Evolutionary conservation across 2,329 filamentous ascomycete species (phyloP).

Genomic region (Curvularia spicifera): DNA sequence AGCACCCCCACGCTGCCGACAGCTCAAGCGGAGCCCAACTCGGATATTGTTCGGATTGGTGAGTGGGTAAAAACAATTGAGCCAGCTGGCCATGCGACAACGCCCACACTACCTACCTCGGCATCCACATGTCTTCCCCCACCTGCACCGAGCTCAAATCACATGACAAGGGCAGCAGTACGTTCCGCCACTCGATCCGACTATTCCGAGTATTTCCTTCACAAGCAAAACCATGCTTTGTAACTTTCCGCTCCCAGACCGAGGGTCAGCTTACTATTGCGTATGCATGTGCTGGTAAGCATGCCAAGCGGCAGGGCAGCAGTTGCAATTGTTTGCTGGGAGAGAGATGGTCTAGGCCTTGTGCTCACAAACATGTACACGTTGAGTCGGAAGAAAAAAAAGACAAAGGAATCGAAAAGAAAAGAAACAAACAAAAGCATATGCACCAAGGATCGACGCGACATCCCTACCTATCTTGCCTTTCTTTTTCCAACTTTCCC

Average conservation of each 20-base stretch:
- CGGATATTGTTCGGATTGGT: not conserved
- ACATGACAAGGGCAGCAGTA: not conserved
- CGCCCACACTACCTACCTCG: not conserved
- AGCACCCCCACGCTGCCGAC: constrained; percentile 2
- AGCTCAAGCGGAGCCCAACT: not conserved
- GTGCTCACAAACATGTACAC: too few species aligned
- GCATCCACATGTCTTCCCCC: not conserved
- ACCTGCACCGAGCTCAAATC: not conserved
- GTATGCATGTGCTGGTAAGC: not conserved
- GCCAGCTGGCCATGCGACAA: not conserved
- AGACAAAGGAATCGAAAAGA: too few species aligned
- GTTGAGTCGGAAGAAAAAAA: too few species aligned
- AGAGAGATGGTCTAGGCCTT: not conserved
- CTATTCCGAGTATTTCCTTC: not conserved
- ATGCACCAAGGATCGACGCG: too few species aligned
- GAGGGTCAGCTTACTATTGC: too few species aligned
- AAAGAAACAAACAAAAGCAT: too few species aligned
- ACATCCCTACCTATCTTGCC: too few species aligned
- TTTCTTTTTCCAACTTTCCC: not conserved
- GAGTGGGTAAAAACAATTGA: not conserved
- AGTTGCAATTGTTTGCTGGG: too few species aligned
- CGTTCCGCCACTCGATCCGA: not conserved
- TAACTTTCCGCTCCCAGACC: too few species aligned
- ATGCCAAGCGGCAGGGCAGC: not conserved
- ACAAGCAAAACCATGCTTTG: too few species aligned